Evolutionary conservation across 2,329 filamentous ascomycete species (phyloP).

Genomic region (Nemania diffusa): DNA sequence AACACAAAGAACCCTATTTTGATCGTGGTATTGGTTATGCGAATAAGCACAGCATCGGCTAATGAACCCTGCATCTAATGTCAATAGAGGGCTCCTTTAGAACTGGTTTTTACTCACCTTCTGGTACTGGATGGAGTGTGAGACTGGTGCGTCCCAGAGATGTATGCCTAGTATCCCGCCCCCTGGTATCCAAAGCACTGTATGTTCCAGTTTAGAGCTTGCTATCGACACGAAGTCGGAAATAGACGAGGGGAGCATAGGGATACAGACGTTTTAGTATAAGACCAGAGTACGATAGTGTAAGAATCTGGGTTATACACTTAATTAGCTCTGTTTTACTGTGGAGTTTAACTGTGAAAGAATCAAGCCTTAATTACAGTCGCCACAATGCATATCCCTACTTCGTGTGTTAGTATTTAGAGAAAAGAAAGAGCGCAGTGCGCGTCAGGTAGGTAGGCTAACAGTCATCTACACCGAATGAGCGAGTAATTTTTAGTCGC

Average conservation of each 20-base stretch:
- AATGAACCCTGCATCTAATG: conserved; percentile 20
- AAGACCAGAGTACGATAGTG: background rate
- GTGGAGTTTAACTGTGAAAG: background rate
- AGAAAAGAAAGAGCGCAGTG: background rate
- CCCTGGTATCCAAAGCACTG: conserved; percentile 33
- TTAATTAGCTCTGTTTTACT: background rate
- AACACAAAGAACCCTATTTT: conserved; percentile 35
- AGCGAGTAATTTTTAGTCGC: background rate
- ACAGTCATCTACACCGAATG: background rate
- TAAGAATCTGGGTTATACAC: background rate
- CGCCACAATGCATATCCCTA: background rate
- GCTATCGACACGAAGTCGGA: background rate
- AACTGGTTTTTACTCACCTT: conserved; percentile 25
- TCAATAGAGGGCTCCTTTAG: background rate
- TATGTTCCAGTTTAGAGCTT: background rate
- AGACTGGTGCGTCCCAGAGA: conserved; percentile 39
- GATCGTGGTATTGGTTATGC: conserved; percentile 34
- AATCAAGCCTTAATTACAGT: background rate
- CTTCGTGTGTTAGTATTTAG: background rate
- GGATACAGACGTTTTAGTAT: background rate
- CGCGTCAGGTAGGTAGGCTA: background rate
- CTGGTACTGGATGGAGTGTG: conserved; percentile 31
- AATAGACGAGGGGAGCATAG: background rate
- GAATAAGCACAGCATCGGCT: conserved; percentile 34
- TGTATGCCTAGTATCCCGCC: conserved; percentile 38